A percentile compares a stretch with the other conserved stretches of the same genome.
These are phyloP conservation scores for Plantago coronopus DNA, from an alignment of 305 asterid genomes.

Conservation along the genomic window DNA sequence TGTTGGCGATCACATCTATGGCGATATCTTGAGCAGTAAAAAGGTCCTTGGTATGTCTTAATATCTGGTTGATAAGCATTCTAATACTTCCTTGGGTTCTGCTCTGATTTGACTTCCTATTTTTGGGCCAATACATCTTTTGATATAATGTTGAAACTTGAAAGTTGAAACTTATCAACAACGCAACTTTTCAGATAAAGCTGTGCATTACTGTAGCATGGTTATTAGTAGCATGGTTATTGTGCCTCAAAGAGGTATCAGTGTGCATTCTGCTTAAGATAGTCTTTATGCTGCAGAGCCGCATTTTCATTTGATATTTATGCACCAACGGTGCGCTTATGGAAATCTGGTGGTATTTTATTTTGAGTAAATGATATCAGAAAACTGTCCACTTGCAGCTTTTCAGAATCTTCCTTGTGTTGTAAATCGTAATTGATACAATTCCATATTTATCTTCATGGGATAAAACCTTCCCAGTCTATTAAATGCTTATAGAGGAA, in stretches of 20 bases:
- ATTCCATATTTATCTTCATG: slow-evolving; percentile 13
- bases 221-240: background rate
- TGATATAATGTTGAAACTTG: background rate
- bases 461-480: slow-evolving; percentile 8
- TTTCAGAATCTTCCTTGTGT: slow-evolving; percentile 7
- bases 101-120: slow-evolving; percentile 2
- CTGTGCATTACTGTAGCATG: background rate
- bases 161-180: background rate
- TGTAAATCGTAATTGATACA: slow-evolving; percentile 3
- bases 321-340: no score
- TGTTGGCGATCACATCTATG: slow-evolving; percentile 98
- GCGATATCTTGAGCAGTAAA: slow-evolving; percentile 96
- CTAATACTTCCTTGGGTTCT: slow-evolving; percentile 8
- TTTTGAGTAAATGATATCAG: no score
- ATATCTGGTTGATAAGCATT: slow-evolving; percentile 8
- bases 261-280: no score
- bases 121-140: background rate
- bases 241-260: background rate
- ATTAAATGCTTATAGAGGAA: no score
- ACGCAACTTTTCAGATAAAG: slow-evolving; percentile 1
- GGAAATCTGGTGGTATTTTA: no score
- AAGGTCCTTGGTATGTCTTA: slow-evolving; percentile 73
- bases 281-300: no score
- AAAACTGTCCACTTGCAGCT: background rate
- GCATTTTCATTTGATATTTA: no score